Evolutionary conservation across 176 grass and related monocot species (phyloP), one percentile per base, ranked within the genome.

Genomic region (Carex cristatella): DNA sequence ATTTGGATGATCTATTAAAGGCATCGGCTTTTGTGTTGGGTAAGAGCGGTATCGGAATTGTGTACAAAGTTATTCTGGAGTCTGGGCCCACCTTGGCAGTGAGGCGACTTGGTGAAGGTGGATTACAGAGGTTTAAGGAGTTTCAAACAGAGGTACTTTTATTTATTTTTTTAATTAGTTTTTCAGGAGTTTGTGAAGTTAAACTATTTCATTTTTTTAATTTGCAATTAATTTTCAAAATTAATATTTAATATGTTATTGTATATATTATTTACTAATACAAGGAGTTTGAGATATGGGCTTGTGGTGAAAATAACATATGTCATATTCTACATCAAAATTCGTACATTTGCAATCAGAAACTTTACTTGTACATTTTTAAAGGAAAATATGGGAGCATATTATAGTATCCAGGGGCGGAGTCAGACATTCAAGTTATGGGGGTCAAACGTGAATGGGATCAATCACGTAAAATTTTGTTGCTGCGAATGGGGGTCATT

Each of bases 11-110:
- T 53, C 87, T 98, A 70, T 84, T 98, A 19, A 98, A 92, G 82
- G 91, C 93, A 23, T 93, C 95, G 1, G 93, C 95, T 0, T 95
- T 95, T 83, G 93, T 98, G 67, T 68, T 98, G 55, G 95, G 95
- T 14, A 95, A 98, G 86, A 98, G 93, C 10, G 93, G 90, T 54
- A 93, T 98, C 1, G 95, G 95, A 14, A 95, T 98, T 16, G 88
- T 98, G 51, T 98, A 98, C 54, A 98, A 94, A 86, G 93, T 95
- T 60, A 88, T 94, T 88, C 86, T 95, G 82, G 91, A 94, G 75
- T 83, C 85, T 4, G 91, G 91, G 7, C 80, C 91, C 9, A 89
- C 81, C 0, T 92, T 92, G 74, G 95, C 95, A 0, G 95, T 98
- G 38, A 89, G 95, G 80, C 91, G 95, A 19, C 90, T 98, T 16